These are phyloP conservation scores for Enterospora canceri DNA, from an alignment of 371 early-diverging fungal genomes.

Conservation along the genomic window DNA sequence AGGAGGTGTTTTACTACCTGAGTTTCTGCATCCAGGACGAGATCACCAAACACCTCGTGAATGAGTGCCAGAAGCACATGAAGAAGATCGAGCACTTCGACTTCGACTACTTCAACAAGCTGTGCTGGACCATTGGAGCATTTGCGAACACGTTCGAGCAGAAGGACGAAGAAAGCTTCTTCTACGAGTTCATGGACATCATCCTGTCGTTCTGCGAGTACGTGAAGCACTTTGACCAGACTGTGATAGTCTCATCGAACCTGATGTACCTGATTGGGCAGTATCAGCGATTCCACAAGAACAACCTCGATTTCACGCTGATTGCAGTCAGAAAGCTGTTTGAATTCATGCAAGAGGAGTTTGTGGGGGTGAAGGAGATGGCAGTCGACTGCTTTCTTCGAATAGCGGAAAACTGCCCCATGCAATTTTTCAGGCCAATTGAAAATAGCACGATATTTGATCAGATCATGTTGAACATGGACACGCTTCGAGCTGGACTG, in stretches of 20 bases:
- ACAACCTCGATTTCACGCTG: conserved; percentile 94
- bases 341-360: conserved; percentile 98
- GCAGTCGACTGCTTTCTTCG: conserved; percentile 98
- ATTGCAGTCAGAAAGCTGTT: conserved; percentile 97
- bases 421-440: conserved; percentile 63
- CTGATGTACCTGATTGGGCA: conserved; percentile 99
- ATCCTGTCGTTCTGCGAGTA: conserved; percentile 76
- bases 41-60: conserved; percentile 43
- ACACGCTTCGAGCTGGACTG: conserved; percentile 19
- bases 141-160: conserved; percentile 85
- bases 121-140: conserved; percentile 97
- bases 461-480: conserved; percentile 28
- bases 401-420: conserved; percentile 82
- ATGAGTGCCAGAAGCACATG: conserved; percentile 1
- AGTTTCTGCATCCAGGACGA: conserved; percentile 33
- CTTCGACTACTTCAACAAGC: conserved; percentile 82
- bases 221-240: conserved; percentile 88
- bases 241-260: conserved; percentile 95
- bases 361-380: conserved; percentile 99
- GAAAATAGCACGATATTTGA: conserved; percentile 11
- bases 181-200: conserved; percentile 87
- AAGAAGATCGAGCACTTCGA: conserved; percentile 64
- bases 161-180: conserved; percentile 85
- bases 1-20: conserved; percentile 53
- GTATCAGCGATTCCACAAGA: conserved; percentile 88